Percentiles rank a stretch among this genome's conserved stretches.
These are phyloP conservation scores for Chrysoporthe puriensis DNA, from an alignment of 2,329 filamentous ascomycete genomes.

Conservation along the genomic window DNA sequence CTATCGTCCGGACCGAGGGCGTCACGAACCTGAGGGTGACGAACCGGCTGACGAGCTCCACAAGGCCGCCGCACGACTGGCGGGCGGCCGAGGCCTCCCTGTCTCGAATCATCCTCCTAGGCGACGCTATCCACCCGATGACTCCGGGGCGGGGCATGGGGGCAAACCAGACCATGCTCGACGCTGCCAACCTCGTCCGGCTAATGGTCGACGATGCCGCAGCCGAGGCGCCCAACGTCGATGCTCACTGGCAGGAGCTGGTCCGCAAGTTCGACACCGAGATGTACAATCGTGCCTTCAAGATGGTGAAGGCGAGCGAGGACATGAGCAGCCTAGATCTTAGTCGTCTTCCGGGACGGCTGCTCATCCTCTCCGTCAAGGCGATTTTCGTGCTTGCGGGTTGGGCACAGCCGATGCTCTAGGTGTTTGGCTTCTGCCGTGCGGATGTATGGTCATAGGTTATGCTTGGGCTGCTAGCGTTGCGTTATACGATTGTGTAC, in stretches of 20 bases:
- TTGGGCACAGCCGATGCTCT: neutral
- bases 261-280: neutral
- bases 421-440: neutral
- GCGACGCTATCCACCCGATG: conserved; percentile 9
- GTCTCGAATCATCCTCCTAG: neutral
- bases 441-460: neutral
- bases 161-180: conserved; percentile 3
- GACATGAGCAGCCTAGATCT: conserved; percentile 4
- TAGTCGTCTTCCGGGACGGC: neutral
- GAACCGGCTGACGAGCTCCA: conserved; percentile 1
- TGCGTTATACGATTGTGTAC: too few relatives aligned
- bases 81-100: neutral
- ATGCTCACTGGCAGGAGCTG: neutral
- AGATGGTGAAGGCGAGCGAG: conserved; percentile 9
- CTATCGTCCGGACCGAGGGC: neutral
- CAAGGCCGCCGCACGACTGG: neutral
- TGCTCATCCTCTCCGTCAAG: neutral
- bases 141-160: conserved; percentile 2
- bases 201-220: neutral
- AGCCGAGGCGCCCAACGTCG: neutral
- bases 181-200: neutral
- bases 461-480: neutral
- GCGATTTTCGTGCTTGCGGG: neutral
- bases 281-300: conserved; percentile 1
- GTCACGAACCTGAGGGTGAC: neutral